Evolutionary conservation across 139 green algal genomes (phyloP).

Genomic region (Chlorella sp.): DNA sequence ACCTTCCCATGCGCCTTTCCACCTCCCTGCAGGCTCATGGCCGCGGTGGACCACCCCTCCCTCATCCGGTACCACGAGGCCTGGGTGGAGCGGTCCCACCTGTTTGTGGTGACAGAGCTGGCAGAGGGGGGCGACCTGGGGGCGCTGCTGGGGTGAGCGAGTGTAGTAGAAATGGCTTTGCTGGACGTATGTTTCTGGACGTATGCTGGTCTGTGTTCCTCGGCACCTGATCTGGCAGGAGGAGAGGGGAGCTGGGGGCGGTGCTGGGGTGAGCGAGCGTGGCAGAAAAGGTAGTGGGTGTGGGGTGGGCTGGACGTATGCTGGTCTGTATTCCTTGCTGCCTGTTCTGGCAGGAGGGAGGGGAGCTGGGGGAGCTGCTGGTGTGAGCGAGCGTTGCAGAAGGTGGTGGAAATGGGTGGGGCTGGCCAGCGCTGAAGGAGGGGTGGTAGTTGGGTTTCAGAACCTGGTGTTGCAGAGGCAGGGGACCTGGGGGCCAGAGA

Average conservation of each 20-base stretch:
- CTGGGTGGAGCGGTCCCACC: constrained; percentile 16
- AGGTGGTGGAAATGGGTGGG: not conserved
- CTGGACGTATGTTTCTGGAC: too few species aligned
- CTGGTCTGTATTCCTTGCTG: too few species aligned
- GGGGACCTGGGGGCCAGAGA: constrained; percentile 13
- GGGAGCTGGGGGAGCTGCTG: constrained; percentile 19
- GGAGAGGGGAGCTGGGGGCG: constrained; percentile 12
- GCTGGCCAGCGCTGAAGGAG: not conserved
- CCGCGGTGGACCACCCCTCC: constrained; percentile 21
- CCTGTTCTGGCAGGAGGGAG: not conserved
- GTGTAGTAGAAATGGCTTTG: too few species aligned
- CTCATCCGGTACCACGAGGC: constrained; percentile 20
- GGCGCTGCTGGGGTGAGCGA: constrained; percentile 7
- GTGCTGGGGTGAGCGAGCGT: constrained; percentile 6
- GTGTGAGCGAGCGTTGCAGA: not conserved
- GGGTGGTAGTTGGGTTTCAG: constrained; percentile 9
- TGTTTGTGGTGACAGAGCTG: constrained; percentile 21
- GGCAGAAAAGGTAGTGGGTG: too few species aligned
- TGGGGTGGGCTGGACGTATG: too few species aligned
- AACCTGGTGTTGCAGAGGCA: not conserved
- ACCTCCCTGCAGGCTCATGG: constrained; percentile 16
- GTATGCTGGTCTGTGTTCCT: too few species aligned
- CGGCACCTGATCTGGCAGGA: not conserved
- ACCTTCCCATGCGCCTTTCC: too few species aligned
- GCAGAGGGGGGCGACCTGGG: constrained; percentile 2